phyloP scores from a whole-genome alignment of 83 land plant genomes.

The Picea abies region DNA sequence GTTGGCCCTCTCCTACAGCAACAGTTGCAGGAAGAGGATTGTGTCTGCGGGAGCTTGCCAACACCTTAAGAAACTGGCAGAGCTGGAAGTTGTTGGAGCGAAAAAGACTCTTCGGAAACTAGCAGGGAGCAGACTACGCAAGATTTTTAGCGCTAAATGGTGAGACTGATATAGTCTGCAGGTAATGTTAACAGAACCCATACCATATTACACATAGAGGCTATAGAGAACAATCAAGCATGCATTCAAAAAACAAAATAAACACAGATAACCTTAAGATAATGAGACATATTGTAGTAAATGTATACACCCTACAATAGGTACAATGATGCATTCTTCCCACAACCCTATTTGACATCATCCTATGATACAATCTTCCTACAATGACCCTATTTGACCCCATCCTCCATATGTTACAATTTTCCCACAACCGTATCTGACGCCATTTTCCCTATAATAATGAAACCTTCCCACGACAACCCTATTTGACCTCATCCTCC shows the following conservation, averaged over 20 bases:
- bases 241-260: no score
- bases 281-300: not conserved
- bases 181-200: not conserved
- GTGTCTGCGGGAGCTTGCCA: constrained; percentile 36
- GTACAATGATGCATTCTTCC: no score
- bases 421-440: no score
- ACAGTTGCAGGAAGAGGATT: constrained; percentile 47
- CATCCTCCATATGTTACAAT: no score
- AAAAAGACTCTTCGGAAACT: constrained; percentile 47
- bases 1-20: constrained; percentile 34
- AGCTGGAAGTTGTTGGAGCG: constrained; percentile 49
- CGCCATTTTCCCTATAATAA: no score
- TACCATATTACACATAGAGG: not conserved
- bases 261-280: not conserved
- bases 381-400: no score
- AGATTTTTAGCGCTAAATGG: constrained; percentile 30
- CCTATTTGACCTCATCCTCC: no score
- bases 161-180: not conserved
- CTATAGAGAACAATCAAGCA: not conserved
- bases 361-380: no score
- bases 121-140: constrained; percentile 33
- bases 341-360: no score
- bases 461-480: no score
- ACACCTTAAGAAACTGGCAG: constrained; percentile 51
- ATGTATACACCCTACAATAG: not conserved